Conservation (phyloP, 768 basidiomycete genomes). For the Lyophyllum decastes region DNA sequence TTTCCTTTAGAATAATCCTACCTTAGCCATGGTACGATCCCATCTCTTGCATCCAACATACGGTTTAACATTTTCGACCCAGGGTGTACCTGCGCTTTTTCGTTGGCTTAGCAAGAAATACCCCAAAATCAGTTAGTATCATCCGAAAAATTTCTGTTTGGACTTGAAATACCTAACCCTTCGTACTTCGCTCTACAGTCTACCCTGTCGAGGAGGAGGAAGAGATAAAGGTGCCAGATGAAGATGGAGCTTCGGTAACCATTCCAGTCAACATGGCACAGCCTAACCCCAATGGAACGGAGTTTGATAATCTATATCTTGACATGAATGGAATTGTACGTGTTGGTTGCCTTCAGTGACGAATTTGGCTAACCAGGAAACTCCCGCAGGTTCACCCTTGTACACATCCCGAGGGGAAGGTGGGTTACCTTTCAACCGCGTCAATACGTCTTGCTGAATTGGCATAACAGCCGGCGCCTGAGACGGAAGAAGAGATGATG, state of each 20-base stretch:
- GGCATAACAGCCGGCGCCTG: conserved; percentile 76
- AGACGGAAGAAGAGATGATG: conserved; percentile 99
- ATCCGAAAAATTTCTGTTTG: neutral
- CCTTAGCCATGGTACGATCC: conserved; percentile 1
- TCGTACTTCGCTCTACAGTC: conserved; percentile 40
- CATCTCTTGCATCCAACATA: neutral
- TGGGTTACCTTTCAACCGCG: conserved; percentile 25
- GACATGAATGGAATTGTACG: conserved; percentile 99
- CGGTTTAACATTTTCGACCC: conserved; percentile 7
- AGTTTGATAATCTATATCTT: conserved; percentile 95
- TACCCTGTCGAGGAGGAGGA: conserved; percentile 84
- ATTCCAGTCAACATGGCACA: conserved; percentile 78
- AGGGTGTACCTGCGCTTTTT: conserved; percentile 98
- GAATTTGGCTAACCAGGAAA: neutral
- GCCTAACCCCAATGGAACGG: conserved; percentile 92
- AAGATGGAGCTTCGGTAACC: conserved; percentile 63
- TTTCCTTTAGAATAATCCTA: conserved; percentile 4
- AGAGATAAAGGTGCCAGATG: conserved; percentile 65
- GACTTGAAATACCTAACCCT: neutral
- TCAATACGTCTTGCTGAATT: conserved; percentile 2
- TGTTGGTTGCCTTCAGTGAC: conserved; percentile 1
- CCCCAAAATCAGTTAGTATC: conserved; percentile 84
- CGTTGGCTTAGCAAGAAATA: conserved; percentile 99
- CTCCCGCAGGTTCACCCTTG: conserved; percentile 86
- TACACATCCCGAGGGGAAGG: conserved; percentile 98